These are phyloP conservation scores for Trichoderma oligosporum DNA, from an alignment of 2,329 filamentous ascomycete genomes.

Conservation along the genomic window DNA sequence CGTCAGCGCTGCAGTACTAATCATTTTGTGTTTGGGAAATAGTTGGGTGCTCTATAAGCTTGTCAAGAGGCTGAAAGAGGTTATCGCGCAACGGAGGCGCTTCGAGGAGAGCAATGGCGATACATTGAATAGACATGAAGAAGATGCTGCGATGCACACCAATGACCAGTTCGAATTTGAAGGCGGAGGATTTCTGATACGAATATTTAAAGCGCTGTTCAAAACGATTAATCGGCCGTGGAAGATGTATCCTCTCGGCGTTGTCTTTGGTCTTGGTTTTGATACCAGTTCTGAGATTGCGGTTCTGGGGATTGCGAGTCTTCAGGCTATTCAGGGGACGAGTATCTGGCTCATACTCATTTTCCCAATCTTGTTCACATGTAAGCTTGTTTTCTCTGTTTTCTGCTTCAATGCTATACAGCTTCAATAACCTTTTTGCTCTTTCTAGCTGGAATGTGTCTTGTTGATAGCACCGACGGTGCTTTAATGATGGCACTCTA, in stretches of 20 bases:
- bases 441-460: slow-evolving; percentile 79
- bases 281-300: slow-evolving; percentile 95
- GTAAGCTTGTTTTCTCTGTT: slow-evolving; percentile 39
- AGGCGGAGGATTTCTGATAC: slow-evolving; percentile 71
- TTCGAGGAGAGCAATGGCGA: slow-evolving; percentile 29
- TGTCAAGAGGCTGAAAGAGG: slow-evolving; percentile 60
- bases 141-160: slow-evolving; percentile 29
- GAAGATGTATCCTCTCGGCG: slow-evolving; percentile 93
- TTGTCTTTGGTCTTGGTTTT: slow-evolving; percentile 89
- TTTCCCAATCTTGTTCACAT: slow-evolving; percentile 84
- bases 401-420: neutral
- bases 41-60: slow-evolving; percentile 79
- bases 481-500: slow-evolving; percentile 95
- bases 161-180: slow-evolving; percentile 63
- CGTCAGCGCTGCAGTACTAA: slow-evolving; percentile 77
- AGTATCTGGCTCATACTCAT: slow-evolving; percentile 92
- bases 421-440: too few species aligned
- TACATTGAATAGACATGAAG: slow-evolving; percentile 27
- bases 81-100: slow-evolving; percentile 44
- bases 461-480: slow-evolving; percentile 88
- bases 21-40: slow-evolving; percentile 80
- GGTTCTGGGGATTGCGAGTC: slow-evolving; percentile 80
- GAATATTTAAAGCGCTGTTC: slow-evolving; percentile 71
- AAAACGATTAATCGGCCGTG: slow-evolving; percentile 70
- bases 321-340: slow-evolving; percentile 81